Evolutionary conservation across 2,329 filamentous ascomycete genomes (phyloP).

Genomic region (Dactylellina haptotyla): DNA sequence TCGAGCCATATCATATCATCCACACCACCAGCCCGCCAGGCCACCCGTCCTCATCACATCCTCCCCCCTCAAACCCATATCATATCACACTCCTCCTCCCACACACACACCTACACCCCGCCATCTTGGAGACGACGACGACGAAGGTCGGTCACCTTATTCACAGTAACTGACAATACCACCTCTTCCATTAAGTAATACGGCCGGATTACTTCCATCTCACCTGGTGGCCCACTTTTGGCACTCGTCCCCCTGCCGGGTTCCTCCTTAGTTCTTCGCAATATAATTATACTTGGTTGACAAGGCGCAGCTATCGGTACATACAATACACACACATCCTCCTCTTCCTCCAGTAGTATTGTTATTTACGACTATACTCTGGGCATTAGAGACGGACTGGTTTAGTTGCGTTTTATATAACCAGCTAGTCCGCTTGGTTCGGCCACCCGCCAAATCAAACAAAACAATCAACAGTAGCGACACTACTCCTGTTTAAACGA

Average conservation of each 20-base stretch:
- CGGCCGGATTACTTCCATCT: constrained; percentile 17
- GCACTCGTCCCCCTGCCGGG: too few species aligned
- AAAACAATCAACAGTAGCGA: constrained; percentile 14
- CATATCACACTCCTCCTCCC: constrained; percentile 1
- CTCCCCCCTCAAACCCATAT: not conserved
- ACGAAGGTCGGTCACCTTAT: not conserved
- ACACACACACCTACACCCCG: constrained; percentile 18
- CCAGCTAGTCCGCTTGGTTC: not conserved
- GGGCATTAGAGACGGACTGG: too few species aligned
- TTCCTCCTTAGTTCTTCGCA: constrained; percentile 24
- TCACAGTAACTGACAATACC: constrained; percentile 12
- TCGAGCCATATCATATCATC: not conserved
- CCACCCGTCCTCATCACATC: not conserved
- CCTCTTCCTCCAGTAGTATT: too few species aligned
- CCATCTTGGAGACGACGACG: not conserved
- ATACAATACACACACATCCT: not conserved
- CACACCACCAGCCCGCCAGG: constrained; percentile 13
- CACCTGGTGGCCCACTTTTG: too few species aligned
- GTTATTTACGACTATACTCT: too few species aligned
- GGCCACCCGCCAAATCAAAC: not conserved
- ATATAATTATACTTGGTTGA: constrained; percentile 12
- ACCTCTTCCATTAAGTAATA: constrained; percentile 44
- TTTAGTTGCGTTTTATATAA: too few species aligned
- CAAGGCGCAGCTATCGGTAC: not conserved
- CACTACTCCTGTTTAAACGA: constrained; percentile 17